Base-by-base conservation (phyloP, 768 basidiomycete genomes). In the Tylopilus rubrobrunneus region DNA sequence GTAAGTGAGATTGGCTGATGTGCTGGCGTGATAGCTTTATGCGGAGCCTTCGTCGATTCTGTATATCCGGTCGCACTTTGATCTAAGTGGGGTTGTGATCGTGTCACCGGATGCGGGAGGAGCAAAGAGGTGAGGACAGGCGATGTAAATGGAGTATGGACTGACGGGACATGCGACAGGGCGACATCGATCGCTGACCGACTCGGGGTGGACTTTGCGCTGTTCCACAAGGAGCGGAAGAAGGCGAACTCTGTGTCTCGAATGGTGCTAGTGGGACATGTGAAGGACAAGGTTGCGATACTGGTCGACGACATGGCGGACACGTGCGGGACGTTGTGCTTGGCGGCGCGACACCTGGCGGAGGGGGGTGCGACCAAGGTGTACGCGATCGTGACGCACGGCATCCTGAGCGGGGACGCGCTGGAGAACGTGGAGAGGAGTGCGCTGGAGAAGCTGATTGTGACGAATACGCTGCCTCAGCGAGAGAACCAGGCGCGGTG, bases 191-290 rank as follows among this genome's bases (percentile, higher is more conserved):
- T 99, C 62, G 96, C 97, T 23, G 96, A 98, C 71, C 84, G 91
- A 45, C 80, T 98, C 55, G 92, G 93, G 48, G 90, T 98, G 53
- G 96, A 98, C 66, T 98, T 99, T 75, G 97, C 97, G 25, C 77
- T 99, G 51, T 98, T 98, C 79, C 97, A 99, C 83, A 95, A 98
- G 69, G 97, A 99, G 78, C 89, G 96, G 56, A 94, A 95, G 77
- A 94, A 92, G 74, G 92, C 92, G 29, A 96, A 95, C 71, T 88
- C 92, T 58, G 92, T 96, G 7, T 93, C 92, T 56, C 84, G 93
- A 52, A 94, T 95, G 93, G 83, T 94, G 52, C 84, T 99, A 48
- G 96, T 99, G 43, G 97, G 97, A 1, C 86, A 92, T 64, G 94
- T 95, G 57, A 85, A 83, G 67, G 93, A 86, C 67, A 94, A 98